Conservation (phyloP, 2,329 filamentous ascomycete genomes). For the Colletotrichum abscissum region DNA sequence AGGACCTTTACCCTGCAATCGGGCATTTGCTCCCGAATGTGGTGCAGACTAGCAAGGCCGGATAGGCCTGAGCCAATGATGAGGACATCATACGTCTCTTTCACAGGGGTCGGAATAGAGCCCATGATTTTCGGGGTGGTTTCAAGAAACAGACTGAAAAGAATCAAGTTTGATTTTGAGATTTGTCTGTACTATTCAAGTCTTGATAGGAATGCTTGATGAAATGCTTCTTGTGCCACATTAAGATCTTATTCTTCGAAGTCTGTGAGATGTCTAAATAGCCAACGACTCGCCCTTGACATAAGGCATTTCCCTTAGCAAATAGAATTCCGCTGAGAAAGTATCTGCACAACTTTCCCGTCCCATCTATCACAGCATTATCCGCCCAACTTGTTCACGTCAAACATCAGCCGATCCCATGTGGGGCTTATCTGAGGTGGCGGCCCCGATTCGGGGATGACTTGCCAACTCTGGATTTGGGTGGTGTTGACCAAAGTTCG, state of each 20-base stretch:
- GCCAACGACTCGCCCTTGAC: background rate
- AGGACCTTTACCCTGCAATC: constrained; percentile 38
- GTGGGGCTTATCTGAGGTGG: constrained; percentile 4
- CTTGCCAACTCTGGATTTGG: constrained; percentile 11
- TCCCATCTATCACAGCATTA: background rate
- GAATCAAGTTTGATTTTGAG: background rate
- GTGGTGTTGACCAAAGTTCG: constrained; percentile 3
- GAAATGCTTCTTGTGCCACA: background rate
- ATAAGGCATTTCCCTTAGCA: background rate
- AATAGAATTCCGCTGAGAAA: background rate
- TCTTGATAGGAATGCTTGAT: background rate
- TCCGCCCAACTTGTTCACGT: background rate
- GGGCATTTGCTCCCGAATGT: constrained; percentile 21
- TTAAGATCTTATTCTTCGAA: background rate
- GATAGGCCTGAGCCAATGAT: constrained; percentile 25
- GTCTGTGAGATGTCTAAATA: background rate
- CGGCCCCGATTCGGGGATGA: constrained; percentile 1
- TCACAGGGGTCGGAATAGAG: constrained; percentile 18
- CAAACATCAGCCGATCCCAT: background rate
- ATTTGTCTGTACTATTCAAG: background rate
- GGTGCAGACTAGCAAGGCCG: constrained; percentile 23
- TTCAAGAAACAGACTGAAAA: background rate
- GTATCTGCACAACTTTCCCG: background rate
- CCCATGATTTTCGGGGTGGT: background rate
- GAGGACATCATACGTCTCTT: constrained; percentile 13